phyloP scores from a whole-genome alignment of 441 rosid species.

The Arabidopsis lyrata region DNA sequence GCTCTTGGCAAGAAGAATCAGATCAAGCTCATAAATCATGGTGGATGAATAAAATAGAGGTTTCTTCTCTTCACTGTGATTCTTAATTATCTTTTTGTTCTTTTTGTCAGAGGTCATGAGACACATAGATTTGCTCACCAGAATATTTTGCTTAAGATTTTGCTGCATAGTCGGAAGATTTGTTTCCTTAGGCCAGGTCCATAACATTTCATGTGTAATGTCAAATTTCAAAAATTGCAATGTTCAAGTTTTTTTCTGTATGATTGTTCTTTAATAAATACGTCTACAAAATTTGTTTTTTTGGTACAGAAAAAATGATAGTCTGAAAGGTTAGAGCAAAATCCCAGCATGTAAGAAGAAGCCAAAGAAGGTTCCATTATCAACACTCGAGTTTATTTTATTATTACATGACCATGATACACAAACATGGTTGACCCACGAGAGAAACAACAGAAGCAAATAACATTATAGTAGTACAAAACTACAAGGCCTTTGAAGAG shows the following conservation, averaged over 20 bases:
- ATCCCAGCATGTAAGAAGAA: neutral
- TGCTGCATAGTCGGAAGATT: neutral
- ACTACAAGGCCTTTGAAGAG: slow-evolving; percentile 32
- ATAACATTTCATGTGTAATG: neutral
- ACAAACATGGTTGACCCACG: slow-evolving; percentile 30
- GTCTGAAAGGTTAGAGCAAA: neutral
- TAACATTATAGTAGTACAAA: slow-evolving; percentile 29
- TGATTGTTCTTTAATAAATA: neutral
- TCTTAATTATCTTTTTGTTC: neutral
- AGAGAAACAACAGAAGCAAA: slow-evolving; percentile 34
- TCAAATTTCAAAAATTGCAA: no score
- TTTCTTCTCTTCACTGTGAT: slow-evolving; percentile 7
- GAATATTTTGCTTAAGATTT: slow-evolving; percentile 16
- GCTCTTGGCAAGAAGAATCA: neutral
- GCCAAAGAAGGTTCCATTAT: slow-evolving; percentile 19
- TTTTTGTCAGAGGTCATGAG: neutral
- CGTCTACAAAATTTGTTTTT: neutral
- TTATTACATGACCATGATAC: neutral
- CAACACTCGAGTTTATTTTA: slow-evolving; percentile 7
- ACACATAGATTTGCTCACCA: neutral
- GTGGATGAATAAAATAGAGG: slow-evolving; percentile 26
- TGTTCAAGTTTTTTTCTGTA: neutral
- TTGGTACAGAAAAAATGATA: neutral
- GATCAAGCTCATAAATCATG: slow-evolving; percentile 20
- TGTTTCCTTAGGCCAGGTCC: neutral